Evolutionary conservation across 2,329 filamentous ascomycete species (phyloP), one percentile per base, ranked within the genome.

Genomic region (Dactylonectria macrodidyma): DNA sequence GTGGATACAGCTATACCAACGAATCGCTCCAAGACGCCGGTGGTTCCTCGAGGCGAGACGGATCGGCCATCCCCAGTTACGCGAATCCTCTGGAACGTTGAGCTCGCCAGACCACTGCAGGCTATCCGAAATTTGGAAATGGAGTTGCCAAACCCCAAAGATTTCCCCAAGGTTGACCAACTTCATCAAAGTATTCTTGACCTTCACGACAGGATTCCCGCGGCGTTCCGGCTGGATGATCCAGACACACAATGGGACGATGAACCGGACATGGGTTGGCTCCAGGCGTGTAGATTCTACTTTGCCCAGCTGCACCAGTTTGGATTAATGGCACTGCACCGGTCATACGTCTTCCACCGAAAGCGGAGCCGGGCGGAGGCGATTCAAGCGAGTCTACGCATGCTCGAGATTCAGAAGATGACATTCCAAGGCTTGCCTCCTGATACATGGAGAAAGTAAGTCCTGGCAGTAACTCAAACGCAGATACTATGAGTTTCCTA

Each of bases 321-420:
- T 74, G 85, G 87, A 65, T 78, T 88, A 56, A 88, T 91, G 80
- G 88, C 87, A 5, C 81, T 91, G 46, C 89, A 91, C 68, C 83
- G 89, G 26, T 88, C 89, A 0, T 91, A 90, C 73, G 85, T 91
- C 22, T 91, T 91, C 70, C 88, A 88, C 16, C 84, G 87, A 12
- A 77, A 83, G 6, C 79, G 81, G 41, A 89, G 87, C 72, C 82
- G 89, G n/a, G 81, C 81, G 4, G 86, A 88, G 69, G 88, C 88
- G 2, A 82, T 91, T 5, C 83, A 83, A 71, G 88, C 89, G 5
- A 88, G 86, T 56, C 73, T 91, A 3, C 81, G 82, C 2, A 88
- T 90, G 79, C 81, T 91, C 2, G 83, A 87, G 26, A 81, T 87
- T 16, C 89, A 91, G 75, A 82, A 84, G 66, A 75, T 80, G 41